Percentiles rank a stretch among this genome's conserved stretches.
Evolutionary conservation across 78 protist genomes (phyloP).

Genomic region (Blattamonas nauphoetae): DNA sequence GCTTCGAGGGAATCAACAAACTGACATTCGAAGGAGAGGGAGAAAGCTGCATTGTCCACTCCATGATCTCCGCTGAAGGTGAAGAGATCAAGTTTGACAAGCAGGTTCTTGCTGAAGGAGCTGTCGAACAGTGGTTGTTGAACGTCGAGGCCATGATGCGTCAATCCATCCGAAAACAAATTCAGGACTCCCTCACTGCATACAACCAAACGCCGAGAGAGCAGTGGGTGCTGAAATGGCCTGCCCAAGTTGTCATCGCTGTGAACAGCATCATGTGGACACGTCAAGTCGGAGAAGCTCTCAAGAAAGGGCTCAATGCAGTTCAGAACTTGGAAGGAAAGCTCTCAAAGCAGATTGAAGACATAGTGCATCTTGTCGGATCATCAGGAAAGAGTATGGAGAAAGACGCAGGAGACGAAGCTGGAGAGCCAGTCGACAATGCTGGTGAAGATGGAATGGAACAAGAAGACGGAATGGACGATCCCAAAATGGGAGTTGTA

Average conservation of each 20-base stretch:
- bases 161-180: neutral
- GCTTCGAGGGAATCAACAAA: constrained; percentile 58
- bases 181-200: neutral
- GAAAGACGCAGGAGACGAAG: neutral
- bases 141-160: constrained; percentile 43
- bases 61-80: constrained; percentile 39
- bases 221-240: constrained; percentile 57
- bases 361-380: constrained; percentile 25
- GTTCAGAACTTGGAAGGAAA: neutral
- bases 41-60: constrained; percentile 10
- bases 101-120: constrained; percentile 23
- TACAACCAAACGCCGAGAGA: constrained; percentile 23
- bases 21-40: constrained; percentile 31
- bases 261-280: constrained; percentile 53
- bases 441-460: neutral
- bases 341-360: constrained; percentile 2
- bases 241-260: constrained; percentile 53
- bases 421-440: neutral
- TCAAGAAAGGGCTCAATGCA: neutral
- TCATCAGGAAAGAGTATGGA: constrained; percentile 22
- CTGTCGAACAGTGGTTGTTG: constrained; percentile 67
- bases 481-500: neutral
- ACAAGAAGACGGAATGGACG: neutral
- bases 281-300: constrained; percentile 18
- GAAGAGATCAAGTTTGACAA: constrained; percentile 34